phyloP scores from a whole-genome alignment of 768 basidiomycete species.

The Sistotremastrum niveocremeum region DNA sequence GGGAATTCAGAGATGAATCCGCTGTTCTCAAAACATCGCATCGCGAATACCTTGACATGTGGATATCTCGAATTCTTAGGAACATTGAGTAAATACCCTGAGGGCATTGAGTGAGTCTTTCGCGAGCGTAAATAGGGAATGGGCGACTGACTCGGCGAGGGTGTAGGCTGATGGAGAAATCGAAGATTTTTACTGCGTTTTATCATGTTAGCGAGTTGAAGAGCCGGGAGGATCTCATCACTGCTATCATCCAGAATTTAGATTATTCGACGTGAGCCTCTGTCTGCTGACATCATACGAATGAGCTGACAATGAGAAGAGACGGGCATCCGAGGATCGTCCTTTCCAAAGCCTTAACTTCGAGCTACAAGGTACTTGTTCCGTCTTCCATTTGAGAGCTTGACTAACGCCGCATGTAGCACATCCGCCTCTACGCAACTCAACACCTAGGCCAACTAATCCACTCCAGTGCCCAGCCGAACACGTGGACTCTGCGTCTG shows the following conservation, averaged over 20 bases:
- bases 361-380: slow-evolving; percentile 63
- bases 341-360: slow-evolving; percentile 87
- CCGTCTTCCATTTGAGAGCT: background rate
- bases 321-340: slow-evolving; percentile 93
- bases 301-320: slow-evolving; percentile 26
- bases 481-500: slow-evolving; percentile 81
- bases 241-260: slow-evolving; percentile 78
- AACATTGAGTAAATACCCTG: slow-evolving; percentile 71
- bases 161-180: slow-evolving; percentile 72
- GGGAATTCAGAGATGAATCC: slow-evolving; percentile 61
- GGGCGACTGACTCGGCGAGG: slow-evolving; percentile 1
- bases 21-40: slow-evolving; percentile 71
- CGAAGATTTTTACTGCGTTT: slow-evolving; percentile 88
- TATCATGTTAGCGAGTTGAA: slow-evolving; percentile 88
- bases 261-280: slow-evolving; percentile 74
- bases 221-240: slow-evolving; percentile 85
- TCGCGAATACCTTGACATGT: slow-evolving; percentile 71
- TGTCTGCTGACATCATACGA: background rate
- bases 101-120: slow-evolving; percentile 75
- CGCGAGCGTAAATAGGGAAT: background rate
- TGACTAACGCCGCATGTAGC: slow-evolving; percentile 28
- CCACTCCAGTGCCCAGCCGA: slow-evolving; percentile 45
- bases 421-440: slow-evolving; percentile 81
- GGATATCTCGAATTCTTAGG: slow-evolving; percentile 97
- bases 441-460: slow-evolving; percentile 75